These are phyloP conservation scores for Lathyrus aphaca DNA, from an alignment of 306 rosid species.

Conservation along the genomic window DNA sequence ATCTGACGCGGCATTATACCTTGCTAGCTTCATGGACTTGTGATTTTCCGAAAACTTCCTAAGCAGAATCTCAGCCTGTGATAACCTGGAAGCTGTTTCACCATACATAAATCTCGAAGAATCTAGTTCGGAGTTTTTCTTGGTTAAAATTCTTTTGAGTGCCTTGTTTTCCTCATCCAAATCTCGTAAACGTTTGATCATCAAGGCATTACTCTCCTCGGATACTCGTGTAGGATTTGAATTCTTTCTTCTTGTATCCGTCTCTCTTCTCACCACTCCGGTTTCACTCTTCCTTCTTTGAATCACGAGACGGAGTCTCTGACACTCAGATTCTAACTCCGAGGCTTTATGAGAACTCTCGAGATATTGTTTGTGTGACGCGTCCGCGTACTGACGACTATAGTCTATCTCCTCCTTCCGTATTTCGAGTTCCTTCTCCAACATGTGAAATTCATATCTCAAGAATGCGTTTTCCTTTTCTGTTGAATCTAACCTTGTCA, in stretches of 20 bases:
- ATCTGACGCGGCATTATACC: conserved; percentile 42
- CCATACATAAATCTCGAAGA: conserved; percentile 56
- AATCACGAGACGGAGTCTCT: conserved; percentile 55
- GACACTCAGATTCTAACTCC: conserved; percentile 75
- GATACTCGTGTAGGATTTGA: conserved; percentile 50
- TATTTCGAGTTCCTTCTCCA: conserved; percentile 76
- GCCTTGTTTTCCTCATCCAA: conserved; percentile 80
- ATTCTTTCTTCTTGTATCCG: conserved; percentile 57
- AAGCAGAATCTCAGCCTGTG: conserved; percentile 57
- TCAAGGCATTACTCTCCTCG: conserved; percentile 43
- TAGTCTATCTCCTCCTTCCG: conserved; percentile 69
- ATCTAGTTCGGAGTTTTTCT: conserved; percentile 54
- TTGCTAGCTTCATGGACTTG: conserved; percentile 51
- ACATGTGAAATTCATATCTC: conserved; percentile 78
- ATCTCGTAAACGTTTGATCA: conserved; percentile 57
- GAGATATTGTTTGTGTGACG: conserved; percentile 54
- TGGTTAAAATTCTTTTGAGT: conserved; percentile 55
- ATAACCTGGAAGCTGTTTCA: conserved; percentile 63
- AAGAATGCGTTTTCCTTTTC: conserved; percentile 80
- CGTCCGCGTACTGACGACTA: conserved; percentile 61
- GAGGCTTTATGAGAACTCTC: conserved; percentile 58
- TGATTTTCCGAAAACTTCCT: conserved; percentile 50
- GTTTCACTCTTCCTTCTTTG: conserved; percentile 55
- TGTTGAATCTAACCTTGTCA: conserved; percentile 68
- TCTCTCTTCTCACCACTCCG: conserved; percentile 47